phyloP scores from a whole-genome alignment of 2,329 filamentous ascomycete genomes.

The Kalmusia sp. region DNA sequence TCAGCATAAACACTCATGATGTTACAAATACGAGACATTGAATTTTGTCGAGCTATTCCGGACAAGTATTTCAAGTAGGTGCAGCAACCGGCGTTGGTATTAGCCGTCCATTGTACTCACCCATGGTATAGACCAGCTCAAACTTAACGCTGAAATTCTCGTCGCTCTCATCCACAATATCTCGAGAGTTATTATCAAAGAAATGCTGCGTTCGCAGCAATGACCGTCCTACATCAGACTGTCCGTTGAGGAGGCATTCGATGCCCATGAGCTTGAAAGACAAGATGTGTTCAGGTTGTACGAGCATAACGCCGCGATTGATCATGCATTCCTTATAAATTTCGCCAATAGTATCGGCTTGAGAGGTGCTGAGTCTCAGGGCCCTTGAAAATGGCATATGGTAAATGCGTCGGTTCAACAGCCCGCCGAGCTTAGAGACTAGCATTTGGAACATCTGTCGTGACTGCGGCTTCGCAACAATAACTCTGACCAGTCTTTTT shows the following conservation, averaged over 20 bases:
- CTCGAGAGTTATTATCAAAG: conserved; percentile 55
- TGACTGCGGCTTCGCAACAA: conserved; percentile 68
- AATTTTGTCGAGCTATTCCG: too few species aligned
- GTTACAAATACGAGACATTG: too few species aligned
- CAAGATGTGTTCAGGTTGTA: conserved; percentile 69
- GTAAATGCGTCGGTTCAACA: conserved; percentile 62
- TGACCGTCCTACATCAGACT: conserved; percentile 33
- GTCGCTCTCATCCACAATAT: conserved; percentile 71
- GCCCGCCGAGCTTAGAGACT: conserved; percentile 60
- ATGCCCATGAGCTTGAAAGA: conserved; percentile 69
- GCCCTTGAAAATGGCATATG: conserved; percentile 67
- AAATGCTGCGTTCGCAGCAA: conserved; percentile 54
- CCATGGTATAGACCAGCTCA: conserved; percentile 70
- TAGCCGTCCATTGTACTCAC: too few species aligned
- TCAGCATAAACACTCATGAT: too few species aligned
- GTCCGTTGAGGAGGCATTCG: conserved; percentile 52
- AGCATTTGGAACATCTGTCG: conserved; percentile 68
- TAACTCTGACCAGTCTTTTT: conserved; percentile 63
- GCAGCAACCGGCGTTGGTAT: too few species aligned
- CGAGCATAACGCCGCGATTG: conserved; percentile 62
- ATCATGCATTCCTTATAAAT: conserved; percentile 58
- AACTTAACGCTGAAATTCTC: conserved; percentile 68
- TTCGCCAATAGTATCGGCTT: conserved; percentile 46
- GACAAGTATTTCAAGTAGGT: too few species aligned
- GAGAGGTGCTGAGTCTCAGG: conserved; percentile 39